A percentile compares a stretch with the other conserved stretches of the same genome.
Conservation (phyloP, 495 filamentous ascomycete species). For the Aspergillus heteromorphus region DNA sequence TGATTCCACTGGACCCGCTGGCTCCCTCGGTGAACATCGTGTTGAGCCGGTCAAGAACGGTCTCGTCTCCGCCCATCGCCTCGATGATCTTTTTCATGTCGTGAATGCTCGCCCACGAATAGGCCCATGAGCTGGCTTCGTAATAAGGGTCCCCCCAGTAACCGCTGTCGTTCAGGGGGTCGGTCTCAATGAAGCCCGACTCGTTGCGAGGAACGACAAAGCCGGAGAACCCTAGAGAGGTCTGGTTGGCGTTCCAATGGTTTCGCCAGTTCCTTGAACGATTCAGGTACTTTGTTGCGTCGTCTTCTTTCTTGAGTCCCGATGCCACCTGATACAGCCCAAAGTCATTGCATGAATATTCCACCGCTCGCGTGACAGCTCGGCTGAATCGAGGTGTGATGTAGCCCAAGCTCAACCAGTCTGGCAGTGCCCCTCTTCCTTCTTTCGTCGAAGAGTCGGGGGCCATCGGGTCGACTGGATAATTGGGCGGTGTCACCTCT, state of each 20-base stretch:
- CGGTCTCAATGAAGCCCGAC: constrained; percentile 52
- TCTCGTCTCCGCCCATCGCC: constrained; percentile 48
- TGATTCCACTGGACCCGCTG: constrained; percentile 47
- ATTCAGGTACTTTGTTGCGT: constrained; percentile 55
- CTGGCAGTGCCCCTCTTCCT: constrained; percentile 63
- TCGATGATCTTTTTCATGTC: constrained; percentile 58
- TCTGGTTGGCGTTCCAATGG: constrained; percentile 59
- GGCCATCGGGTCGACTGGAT: constrained; percentile 57
- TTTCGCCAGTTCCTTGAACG: constrained; percentile 67
- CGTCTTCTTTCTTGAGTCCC: constrained; percentile 48
- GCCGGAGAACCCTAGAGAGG: constrained; percentile 52
- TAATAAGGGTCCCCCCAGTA: constrained; percentile 65
- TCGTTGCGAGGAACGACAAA: constrained; percentile 58
- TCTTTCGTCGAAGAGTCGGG: constrained; percentile 61
- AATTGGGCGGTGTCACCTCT: constrained; percentile 56
- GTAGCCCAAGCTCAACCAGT: constrained; percentile 60
- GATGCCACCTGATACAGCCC: constrained; percentile 45
- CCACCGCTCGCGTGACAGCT: constrained; percentile 60
- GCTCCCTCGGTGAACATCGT: constrained; percentile 45
- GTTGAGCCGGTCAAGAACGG: constrained; percentile 28
- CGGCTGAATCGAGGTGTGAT: constrained; percentile 59
- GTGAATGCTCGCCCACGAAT: constrained; percentile 64
- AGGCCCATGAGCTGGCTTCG: constrained; percentile 62
- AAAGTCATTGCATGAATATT: constrained; percentile 69
- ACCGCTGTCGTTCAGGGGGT: constrained; percentile 48